phyloP scores from a whole-genome alignment of 768 basidiomycete species.

The Pleurotus tuoliensis region DNA sequence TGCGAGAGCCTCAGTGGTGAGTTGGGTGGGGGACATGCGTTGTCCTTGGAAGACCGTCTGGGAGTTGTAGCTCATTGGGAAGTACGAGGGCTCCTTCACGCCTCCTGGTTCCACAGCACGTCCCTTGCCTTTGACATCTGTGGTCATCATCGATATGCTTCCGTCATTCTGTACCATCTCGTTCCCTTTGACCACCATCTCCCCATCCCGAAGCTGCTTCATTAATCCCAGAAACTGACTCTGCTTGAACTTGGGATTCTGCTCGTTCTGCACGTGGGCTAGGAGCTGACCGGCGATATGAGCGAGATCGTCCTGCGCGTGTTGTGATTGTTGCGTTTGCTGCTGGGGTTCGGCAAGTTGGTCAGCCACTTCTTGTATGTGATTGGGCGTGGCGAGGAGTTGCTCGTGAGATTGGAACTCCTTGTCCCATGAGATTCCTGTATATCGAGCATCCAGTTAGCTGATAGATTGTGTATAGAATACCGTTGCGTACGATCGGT shows the following conservation, averaged over 20 bases:
- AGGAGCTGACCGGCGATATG: conserved; percentile 76
- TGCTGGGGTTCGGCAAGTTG: conserved; percentile 18
- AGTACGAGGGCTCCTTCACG: neutral
- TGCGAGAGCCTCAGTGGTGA: neutral
- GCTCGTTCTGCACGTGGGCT: conserved; percentile 68
- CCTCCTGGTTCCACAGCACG: conserved; percentile 31
- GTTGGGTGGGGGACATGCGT: neutral
- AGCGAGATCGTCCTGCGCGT: conserved; percentile 69
- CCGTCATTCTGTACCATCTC: conserved; percentile 61
- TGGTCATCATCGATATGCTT: conserved; percentile 16
- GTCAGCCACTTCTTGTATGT: neutral
- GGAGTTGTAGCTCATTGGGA: neutral
- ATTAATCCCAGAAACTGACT: conserved; percentile 85
- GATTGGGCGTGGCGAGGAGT: conserved; percentile 21
- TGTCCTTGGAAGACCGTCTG: conserved; percentile 2
- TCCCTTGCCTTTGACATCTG: conserved; percentile 69
- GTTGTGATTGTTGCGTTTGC: conserved; percentile 19
- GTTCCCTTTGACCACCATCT: conserved; percentile 75
- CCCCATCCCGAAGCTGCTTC: conserved; percentile 77
- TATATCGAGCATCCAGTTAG: neutral
- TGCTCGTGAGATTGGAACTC: conserved; percentile 61
- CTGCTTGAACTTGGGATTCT: conserved; percentile 81
- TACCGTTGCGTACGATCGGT: conserved; percentile 38
- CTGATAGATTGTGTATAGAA: neutral
- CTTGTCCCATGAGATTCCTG: conserved; percentile 57